These are phyloP conservation scores for Hygrophila difformis DNA, from an alignment of 257 asterid species.

Conservation along the genomic window DNA sequence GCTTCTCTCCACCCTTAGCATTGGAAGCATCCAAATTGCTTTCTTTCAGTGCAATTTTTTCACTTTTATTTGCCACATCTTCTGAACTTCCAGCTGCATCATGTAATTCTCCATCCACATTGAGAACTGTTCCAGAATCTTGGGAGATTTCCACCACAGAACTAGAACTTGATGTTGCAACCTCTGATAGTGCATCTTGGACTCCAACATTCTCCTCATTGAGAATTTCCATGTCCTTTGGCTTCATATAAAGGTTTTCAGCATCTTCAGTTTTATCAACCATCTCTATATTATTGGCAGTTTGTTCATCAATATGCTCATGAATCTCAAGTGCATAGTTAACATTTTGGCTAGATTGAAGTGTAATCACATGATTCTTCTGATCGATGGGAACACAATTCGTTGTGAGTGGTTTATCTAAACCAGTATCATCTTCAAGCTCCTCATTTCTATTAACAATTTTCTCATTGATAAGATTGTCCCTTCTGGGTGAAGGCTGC, in stretches of 20 bases:
- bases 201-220: constrained; percentile 8
- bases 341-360: neutral
- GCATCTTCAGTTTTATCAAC: constrained; percentile 9
- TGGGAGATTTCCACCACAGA: constrained; percentile 57
- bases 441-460: constrained; percentile 11
- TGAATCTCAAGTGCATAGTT: too few relatives aligned
- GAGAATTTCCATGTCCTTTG: constrained; percentile 3
- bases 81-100: constrained; percentile 10
- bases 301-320: constrained; percentile 9
- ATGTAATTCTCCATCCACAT: constrained; percentile 19
- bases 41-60: constrained; percentile 11
- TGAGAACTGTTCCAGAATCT: constrained; percentile 22
- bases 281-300: constrained; percentile 11
- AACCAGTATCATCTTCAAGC: constrained; percentile 4
- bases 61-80: constrained; percentile 19
- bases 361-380: constrained; percentile 11
- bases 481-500: neutral
- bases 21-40: constrained; percentile 7
- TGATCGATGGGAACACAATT: constrained; percentile 4
- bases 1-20: constrained; percentile 13
- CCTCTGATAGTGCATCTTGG: constrained; percentile 7
- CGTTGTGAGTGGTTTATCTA: constrained; percentile 3
- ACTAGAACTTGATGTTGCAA: neutral
- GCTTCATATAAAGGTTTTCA: constrained; percentile 2
- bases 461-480: constrained; percentile 9